These are phyloP conservation scores for Xerocomellus chrysenteron DNA, from an alignment of 768 basidiomycete genomes.

Conservation along the genomic window DNA sequence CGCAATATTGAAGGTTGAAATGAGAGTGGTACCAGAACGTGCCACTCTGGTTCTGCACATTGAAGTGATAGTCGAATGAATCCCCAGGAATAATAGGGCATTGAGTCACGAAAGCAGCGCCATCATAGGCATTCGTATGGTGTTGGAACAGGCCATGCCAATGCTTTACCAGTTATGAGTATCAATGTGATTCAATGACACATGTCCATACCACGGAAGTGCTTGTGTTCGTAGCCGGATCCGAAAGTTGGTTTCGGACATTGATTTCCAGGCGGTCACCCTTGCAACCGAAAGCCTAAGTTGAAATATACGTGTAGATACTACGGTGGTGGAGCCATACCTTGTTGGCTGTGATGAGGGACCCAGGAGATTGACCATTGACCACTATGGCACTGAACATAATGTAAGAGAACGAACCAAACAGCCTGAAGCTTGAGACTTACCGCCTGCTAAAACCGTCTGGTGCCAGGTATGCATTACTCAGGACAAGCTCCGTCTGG, in stretches of 20 bases:
- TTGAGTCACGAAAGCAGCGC: constrained; percentile 46
- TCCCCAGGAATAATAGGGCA: constrained; percentile 42
- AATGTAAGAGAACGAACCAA: background rate
- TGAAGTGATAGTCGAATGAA: constrained; percentile 41
- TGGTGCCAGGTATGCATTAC: constrained; percentile 42
- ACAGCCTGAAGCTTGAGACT: background rate
- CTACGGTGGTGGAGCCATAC: constrained; percentile 7
- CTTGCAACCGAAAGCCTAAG: constrained; percentile 16
- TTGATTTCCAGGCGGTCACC: constrained; percentile 43
- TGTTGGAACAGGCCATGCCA: constrained; percentile 52
- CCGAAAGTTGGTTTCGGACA: constrained; percentile 39
- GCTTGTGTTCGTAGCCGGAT: constrained; percentile 38
- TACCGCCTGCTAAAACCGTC: constrained; percentile 41
- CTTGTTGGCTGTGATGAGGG: constrained; percentile 41
- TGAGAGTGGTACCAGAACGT: constrained; percentile 53
- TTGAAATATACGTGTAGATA: background rate
- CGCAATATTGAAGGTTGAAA: constrained; percentile 51
- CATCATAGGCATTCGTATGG: constrained; percentile 44
- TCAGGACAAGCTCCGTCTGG: constrained; percentile 31
- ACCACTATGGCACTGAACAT: constrained; percentile 38
- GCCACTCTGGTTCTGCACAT: constrained; percentile 26
- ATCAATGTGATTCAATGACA: background rate
- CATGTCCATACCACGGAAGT: constrained; percentile 40
- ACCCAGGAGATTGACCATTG: constrained; percentile 41
- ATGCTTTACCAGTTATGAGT: constrained; percentile 22